Evolutionary conservation across 1,284 basidiomycete genomes (phyloP).

Genomic region (Moniliella sp.): DNA sequence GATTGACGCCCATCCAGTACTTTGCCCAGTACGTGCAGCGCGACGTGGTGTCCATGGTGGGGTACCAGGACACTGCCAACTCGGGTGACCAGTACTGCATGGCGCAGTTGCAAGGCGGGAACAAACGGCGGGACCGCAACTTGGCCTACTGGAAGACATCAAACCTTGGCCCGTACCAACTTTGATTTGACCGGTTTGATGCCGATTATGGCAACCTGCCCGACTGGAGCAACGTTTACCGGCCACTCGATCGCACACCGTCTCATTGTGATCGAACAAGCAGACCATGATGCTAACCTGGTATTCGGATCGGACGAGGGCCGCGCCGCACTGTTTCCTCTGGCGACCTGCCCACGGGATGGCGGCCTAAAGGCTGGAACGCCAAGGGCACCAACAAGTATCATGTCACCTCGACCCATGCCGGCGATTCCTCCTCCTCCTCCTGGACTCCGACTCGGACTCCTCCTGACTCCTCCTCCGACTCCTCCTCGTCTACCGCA

Average conservation of each 20-base stretch:
- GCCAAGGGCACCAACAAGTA: slow-evolving; percentile 7
- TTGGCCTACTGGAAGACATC: slow-evolving; percentile 26
- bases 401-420: too few species aligned
- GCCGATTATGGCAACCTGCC: slow-evolving; percentile 9
- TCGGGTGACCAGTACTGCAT: slow-evolving; percentile 5
- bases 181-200: slow-evolving; percentile 10
- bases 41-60: slow-evolving; percentile 25
- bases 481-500: too few species aligned
- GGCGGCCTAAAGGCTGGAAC: not conserved
- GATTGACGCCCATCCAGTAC: slow-evolving; percentile 11
- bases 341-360: not conserved
- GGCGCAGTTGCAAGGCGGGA: slow-evolving; percentile 17
- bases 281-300: slow-evolving; percentile 13
- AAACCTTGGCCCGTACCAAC: slow-evolving; percentile 16
- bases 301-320: slow-evolving; percentile 6
- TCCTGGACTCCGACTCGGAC: too few species aligned
- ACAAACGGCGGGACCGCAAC: slow-evolving; percentile 16
- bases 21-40: slow-evolving; percentile 17
- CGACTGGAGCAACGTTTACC: slow-evolving; percentile 16
- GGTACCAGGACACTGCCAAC: slow-evolving; percentile 14
- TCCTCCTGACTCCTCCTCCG: too few species aligned
- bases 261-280: slow-evolving; percentile 17
- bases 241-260: slow-evolving; percentile 7
- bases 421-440: too few species aligned
- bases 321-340: not conserved